phyloP scores from a whole-genome alignment of 1,139 yeast species.

The Lodderomyces parapsilosis region DNA sequence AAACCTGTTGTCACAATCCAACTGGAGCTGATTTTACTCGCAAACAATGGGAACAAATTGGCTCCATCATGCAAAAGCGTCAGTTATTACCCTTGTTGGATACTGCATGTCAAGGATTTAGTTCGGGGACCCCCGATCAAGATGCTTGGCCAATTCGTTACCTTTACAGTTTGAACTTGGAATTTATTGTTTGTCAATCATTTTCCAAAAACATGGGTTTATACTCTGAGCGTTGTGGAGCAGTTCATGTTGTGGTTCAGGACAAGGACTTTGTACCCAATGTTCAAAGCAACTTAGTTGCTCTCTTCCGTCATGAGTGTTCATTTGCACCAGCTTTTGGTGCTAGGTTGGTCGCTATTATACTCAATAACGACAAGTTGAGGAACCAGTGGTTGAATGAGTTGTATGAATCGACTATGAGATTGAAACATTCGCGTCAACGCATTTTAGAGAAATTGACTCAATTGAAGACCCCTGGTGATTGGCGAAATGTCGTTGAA shows the following conservation, averaged over 20 bases:
- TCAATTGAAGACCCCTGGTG: slow-evolving; percentile 39
- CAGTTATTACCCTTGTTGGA: slow-evolving; percentile 76
- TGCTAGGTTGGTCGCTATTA: slow-evolving; percentile 37
- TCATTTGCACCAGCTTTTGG: slow-evolving; percentile 51
- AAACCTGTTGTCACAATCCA: slow-evolving; percentile 97
- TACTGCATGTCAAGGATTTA: slow-evolving; percentile 93
- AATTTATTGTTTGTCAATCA: slow-evolving; percentile 40
- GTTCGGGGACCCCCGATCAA: slow-evolving; percentile 47
- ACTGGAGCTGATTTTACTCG: slow-evolving; percentile 87
- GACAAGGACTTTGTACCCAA: slow-evolving; percentile 20
- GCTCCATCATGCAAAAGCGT: slow-evolving; percentile 55
- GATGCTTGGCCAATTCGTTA: slow-evolving; percentile 32
- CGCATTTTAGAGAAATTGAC: slow-evolving; percentile 26
- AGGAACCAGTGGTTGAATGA: slow-evolving; percentile 35
- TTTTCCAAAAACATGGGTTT: slow-evolving; percentile 48
- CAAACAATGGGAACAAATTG: slow-evolving; percentile 76
- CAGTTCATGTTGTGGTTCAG: slow-evolving; percentile 36
- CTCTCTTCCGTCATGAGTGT: slow-evolving; percentile 36
- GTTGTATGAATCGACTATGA: slow-evolving; percentile 26
- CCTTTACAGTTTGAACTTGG: slow-evolving; percentile 23
- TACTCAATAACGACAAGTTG: slow-evolving; percentile 25
- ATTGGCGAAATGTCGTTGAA: slow-evolving; percentile 36
- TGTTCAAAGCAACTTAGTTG: slow-evolving; percentile 27
- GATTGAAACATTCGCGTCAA: slow-evolving; percentile 31
- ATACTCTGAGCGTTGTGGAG: slow-evolving; percentile 46